Base-by-base conservation (phyloP, 257 asterid genomes). In the Solanum stenotomum region DNA sequence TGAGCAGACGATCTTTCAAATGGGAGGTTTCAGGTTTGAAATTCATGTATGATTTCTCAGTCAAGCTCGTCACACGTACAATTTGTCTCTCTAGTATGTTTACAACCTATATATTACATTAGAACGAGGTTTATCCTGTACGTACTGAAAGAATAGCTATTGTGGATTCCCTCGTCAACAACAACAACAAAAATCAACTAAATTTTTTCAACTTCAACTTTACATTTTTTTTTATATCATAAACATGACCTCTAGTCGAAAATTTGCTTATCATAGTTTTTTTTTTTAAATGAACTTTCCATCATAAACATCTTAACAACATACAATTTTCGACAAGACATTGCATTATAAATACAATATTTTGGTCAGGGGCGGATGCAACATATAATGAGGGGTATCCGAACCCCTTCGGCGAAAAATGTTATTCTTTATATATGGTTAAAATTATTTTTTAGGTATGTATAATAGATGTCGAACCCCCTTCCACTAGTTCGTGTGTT, bases 121-220 rank as follows among this genome's bases (percentile, higher is more conserved):
- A 15, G 0, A 71, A 0, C 0, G 5, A 5, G 0, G 5, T 25
- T 68, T 68, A 68, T 3, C 5, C 0, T 68, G 1, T 14, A 12
- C 1, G 1, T 16, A 12, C 3, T 0, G 0, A 3, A 13, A 29
- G 2, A 14, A 68, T 29, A 68, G 0, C 10, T 6, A 68, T 1
- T 27, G 2, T 13, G 1, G 0, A 13, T 68, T 67, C 0, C 4
- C 4, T 1, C 4, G 4, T 12, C 0, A 29, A 27, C 68, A 3
- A 18, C 22, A 16, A 40, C 49, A 12, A 42, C 15, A 42, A 44
- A 44, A 12, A 44, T 44, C 18, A 15, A 49, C 22, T 49, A 0
- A 1, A 49, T 15, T 15, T 15, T 46, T 52, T 16, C 23, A 52
- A 16, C 23, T 52, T 52, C 61, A 52, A 61, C 70, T 4, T 61